phyloP scores from a whole-genome alignment of 805 yeast genomes.

The Nematodospora valgi region DNA sequence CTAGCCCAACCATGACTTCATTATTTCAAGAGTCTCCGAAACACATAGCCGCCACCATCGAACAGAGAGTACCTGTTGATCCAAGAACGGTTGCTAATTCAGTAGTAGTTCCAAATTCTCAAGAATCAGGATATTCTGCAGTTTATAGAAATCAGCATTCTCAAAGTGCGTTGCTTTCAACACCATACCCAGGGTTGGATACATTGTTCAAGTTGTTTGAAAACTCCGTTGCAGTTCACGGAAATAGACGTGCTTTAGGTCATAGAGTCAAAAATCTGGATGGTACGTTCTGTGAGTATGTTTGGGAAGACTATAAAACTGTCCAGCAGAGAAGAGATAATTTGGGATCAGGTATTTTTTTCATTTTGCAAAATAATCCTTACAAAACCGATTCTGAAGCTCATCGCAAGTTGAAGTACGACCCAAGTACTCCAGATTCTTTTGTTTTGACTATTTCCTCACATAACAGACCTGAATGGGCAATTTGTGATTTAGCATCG shows the following conservation, averaged over 20 bases:
- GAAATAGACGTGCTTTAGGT: slow-evolving; percentile 45
- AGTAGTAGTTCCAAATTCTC: slow-evolving; percentile 15
- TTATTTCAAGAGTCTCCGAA: slow-evolving; percentile 14
- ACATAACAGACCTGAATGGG: slow-evolving; percentile 66
- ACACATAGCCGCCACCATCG: slow-evolving; percentile 12
- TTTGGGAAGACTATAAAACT: slow-evolving; percentile 22
- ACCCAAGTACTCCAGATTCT: slow-evolving; percentile 11
- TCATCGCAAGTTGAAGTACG: slow-evolving; percentile 23
- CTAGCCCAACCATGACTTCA: slow-evolving; percentile 3
- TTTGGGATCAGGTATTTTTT: slow-evolving; percentile 38
- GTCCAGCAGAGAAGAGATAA: slow-evolving; percentile 21
- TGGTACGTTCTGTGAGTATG: slow-evolving; percentile 30
- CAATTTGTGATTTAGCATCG: slow-evolving; percentile 65
- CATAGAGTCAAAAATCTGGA: slow-evolving; percentile 26
- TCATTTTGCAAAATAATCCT: slow-evolving; percentile 29
- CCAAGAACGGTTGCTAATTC: slow-evolving; percentile 9
- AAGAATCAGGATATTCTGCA: slow-evolving; percentile 22
- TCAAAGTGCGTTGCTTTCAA: slow-evolving; percentile 24
- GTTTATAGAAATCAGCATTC: slow-evolving; percentile 26
- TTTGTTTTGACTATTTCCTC: slow-evolving; percentile 57
- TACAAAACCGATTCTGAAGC: slow-evolving; percentile 20
- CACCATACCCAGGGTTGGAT: slow-evolving; percentile 41
- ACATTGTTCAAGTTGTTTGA: slow-evolving; percentile 47
- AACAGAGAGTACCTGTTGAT: slow-evolving; percentile 11
- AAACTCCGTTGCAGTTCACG: slow-evolving; percentile 34